Evolutionary conservation across 495 filamentous ascomycete genomes (phyloP), one percentile per base, ranked within the genome.

Genomic region (Talaromyces stipitatus): DNA sequence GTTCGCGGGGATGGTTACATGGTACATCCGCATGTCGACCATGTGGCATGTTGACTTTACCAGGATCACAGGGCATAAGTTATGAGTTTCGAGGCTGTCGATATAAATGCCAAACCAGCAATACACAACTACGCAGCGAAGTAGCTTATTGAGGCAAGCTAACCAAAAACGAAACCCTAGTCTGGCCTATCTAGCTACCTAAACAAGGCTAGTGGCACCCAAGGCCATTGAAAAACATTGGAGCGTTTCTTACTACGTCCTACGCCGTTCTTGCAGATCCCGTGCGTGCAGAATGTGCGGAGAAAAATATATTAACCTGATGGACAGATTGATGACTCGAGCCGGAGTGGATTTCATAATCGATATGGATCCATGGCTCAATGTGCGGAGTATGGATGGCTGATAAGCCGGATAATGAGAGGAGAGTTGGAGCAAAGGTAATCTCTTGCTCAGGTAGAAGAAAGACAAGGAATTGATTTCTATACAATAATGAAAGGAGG

Each of bases 151-250:
- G 11, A 41, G 18, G 2, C 2, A 18, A 41, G 36, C n/a, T 41
- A 41, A 41, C 7, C 36, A 36, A 36, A 36, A 0, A 36, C 16
- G 33, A 36, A 36, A 36, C 33, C 33, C 14, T 36, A 64, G 63
- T n/a, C 38, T 62, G 2, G 60, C 63, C n/a, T 66, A 64, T 27
- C 61, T 68, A 12, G 60, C 60, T 1, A 66, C 57, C 16, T 64
- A 66, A 27, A 52, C 41, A 30, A 47, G 43, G 22, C 22, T 47
- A 47, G 43, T 18, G 20, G 9, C 10, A 23, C 20, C 43, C 23
- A 11, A 26, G 14, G 22, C 43, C 23, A 20, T 10, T 16, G 24
- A 41, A 16, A 14, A 16, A 41, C 36, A 41, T 41, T 41, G 36
- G 36, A 41, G 7, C 36, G 36, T 18, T 41, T 18, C n/a, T 10